phyloP scores from a whole-genome alignment of 306 rosid genomes.

The Quercus engelmannii region DNA sequence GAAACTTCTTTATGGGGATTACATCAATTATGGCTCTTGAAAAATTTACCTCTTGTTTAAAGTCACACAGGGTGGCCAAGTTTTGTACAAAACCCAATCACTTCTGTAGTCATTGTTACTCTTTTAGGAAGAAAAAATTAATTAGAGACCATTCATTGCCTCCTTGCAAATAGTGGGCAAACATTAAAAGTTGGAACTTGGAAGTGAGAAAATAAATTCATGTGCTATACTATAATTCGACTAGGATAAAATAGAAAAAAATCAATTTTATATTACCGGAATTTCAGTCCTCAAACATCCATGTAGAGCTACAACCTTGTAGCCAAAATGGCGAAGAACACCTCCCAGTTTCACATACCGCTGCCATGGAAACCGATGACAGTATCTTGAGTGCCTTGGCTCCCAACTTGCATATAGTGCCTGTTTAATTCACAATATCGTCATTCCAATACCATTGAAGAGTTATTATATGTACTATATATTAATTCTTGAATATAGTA shows the following conservation, averaged over 20 bases:
- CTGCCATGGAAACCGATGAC: slow-evolving; percentile 81
- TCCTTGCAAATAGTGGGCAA: no score
- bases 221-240: not conserved
- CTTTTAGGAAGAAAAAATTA: no score
- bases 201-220: no score
- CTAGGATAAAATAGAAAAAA: not conserved
- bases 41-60: no score
- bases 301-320: slow-evolving; percentile 86
- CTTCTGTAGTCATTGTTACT: no score
- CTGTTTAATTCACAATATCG: slow-evolving; percentile 33
- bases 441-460: not conserved
- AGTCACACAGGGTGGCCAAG: no score
- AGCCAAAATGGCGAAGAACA: slow-evolving; percentile 91
- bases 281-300: slow-evolving; percentile 88
- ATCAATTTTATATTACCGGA: slow-evolving; percentile 45
- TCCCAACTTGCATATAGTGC: slow-evolving; percentile 97
- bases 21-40: no score
- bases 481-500: not conserved
- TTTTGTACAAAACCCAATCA: no score
- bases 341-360: slow-evolving; percentile 85
- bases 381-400: slow-evolving; percentile 86
- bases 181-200: no score
- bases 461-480: not conserved
- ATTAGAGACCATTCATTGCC: no score
- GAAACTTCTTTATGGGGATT: no score